Evolutionary conservation across 192 early-diverging fungal genomes (phyloP).

Genomic region (Gorgonomyces haynaldii): DNA sequence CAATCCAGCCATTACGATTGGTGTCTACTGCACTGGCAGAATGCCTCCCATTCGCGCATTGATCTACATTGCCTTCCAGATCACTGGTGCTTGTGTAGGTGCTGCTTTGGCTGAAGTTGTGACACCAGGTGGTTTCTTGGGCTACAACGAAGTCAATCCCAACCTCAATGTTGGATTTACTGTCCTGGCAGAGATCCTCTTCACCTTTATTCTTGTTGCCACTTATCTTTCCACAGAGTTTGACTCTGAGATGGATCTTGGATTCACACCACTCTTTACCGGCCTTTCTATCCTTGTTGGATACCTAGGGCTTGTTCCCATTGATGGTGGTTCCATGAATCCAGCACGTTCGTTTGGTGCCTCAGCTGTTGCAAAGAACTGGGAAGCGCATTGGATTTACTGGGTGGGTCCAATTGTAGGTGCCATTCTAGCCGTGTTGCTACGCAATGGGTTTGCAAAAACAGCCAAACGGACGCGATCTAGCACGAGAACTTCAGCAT

Average conservation of each 20-base stretch:
- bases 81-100: neutral
- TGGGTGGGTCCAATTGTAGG: slow-evolving; percentile 35
- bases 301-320: neutral
- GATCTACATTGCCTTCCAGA: neutral
- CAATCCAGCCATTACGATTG: neutral
- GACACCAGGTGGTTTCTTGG: neutral
- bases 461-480: too few species aligned
- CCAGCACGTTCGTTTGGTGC: slow-evolving; percentile 54
- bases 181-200: neutral
- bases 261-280: neutral
- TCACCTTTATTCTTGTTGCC: neutral
- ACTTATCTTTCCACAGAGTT: neutral
- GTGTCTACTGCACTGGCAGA: neutral
- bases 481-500: too few species aligned
- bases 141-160: neutral
- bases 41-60: neutral
- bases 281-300: neutral
- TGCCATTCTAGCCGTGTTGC: neutral
- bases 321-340: slow-evolving; percentile 35
- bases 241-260: neutral
- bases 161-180: neutral
- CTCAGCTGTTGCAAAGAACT: slow-evolving; percentile 34
- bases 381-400: slow-evolving; percentile 50
- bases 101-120: neutral
- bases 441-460: too few species aligned